A percentile compares a stretch with the other conserved stretches of the same genome.
Conservation (phyloP, 2,329 filamentous ascomycete genomes). For the Colletotrichum destructivum region DNA sequence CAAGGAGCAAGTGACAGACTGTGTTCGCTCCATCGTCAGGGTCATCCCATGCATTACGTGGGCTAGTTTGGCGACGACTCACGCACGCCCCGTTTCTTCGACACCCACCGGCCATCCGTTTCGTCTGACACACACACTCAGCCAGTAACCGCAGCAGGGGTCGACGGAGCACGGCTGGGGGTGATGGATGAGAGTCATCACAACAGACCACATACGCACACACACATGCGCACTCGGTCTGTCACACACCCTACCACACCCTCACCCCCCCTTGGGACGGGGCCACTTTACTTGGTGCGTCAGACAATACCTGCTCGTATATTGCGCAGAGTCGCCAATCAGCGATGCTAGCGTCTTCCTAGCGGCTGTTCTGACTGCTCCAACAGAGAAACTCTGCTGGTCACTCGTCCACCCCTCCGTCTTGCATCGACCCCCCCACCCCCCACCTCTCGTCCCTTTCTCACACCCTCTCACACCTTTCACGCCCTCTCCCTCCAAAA, state of each 20-base stretch:
- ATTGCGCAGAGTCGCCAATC: constrained; percentile 64
- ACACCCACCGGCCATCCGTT: constrained; percentile 41
- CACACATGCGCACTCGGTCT: neutral
- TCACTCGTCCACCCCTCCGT: constrained; percentile 45
- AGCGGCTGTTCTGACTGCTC: constrained; percentile 46
- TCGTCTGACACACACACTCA: constrained; percentile 41
- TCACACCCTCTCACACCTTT: too few species aligned
- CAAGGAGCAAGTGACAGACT: constrained; percentile 34
- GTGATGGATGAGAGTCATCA: constrained; percentile 34
- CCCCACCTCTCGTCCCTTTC: constrained; percentile 39
- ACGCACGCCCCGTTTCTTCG: constrained; percentile 43
- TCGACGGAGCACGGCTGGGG: constrained; percentile 40
- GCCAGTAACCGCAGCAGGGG: constrained; percentile 37
- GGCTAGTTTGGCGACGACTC: constrained; percentile 34
- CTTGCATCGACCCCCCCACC: constrained; percentile 46
- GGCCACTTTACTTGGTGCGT: constrained; percentile 64
- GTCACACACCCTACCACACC: constrained; percentile 1
- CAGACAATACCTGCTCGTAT: constrained; percentile 64
- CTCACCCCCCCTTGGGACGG: constrained; percentile 45
- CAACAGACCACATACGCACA: constrained; percentile 21
- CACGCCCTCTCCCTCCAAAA: constrained; percentile 15
- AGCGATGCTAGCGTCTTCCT: constrained; percentile 46
- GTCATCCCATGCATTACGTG: constrained; percentile 39
- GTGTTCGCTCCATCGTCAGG: constrained; percentile 34
- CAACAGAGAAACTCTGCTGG: constrained; percentile 45